phyloP scores from a whole-genome alignment of 2,329 filamentous ascomycete species.

The Aspergillus chevalieri region DNA sequence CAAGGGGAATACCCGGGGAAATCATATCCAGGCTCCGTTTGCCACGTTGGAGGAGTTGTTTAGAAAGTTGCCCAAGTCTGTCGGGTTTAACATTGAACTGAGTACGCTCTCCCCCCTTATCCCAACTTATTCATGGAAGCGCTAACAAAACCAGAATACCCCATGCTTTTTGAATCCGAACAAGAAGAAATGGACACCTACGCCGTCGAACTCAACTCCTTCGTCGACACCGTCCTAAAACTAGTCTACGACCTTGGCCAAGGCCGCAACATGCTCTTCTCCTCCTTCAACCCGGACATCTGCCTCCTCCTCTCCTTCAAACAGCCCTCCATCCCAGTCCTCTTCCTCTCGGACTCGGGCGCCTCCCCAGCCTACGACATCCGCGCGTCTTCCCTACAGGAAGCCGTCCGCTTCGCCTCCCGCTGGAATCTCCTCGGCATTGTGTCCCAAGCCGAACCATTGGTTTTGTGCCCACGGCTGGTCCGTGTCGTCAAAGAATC shows the following conservation, averaged over 20 bases:
- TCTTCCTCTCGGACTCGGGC: constrained; percentile 90
- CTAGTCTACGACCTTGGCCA: constrained; percentile 83
- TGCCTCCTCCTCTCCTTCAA: constrained; percentile 93
- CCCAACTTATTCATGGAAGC: constrained; percentile 3
- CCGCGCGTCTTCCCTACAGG: constrained; percentile 82
- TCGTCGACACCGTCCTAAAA: constrained; percentile 84
- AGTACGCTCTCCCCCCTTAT: constrained; percentile 42
- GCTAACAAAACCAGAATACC: constrained; percentile 59
- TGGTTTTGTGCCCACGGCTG: constrained; percentile 81
- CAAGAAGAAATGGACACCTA: constrained; percentile 96
- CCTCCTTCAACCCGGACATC: constrained; percentile 94
- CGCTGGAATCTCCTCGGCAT: constrained; percentile 93
- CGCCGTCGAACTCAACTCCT: constrained; percentile 90
- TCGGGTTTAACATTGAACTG: constrained; percentile 98
- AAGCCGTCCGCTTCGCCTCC: constrained; percentile 88
- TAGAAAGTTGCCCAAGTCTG: constrained; percentile 68
- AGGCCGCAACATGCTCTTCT: constrained; percentile 90
- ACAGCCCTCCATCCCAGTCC: constrained; percentile 89
- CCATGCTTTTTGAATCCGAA: constrained; percentile 92
- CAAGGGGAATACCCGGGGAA: constrained; percentile 90
- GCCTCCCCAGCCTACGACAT: constrained; percentile 78
- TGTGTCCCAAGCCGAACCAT: constrained; percentile 78
- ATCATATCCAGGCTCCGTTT: constrained; percentile 93
- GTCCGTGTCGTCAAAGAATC: constrained; percentile 92
- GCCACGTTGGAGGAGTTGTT: constrained; percentile 94